Evolutionary conservation across 495 filamentous ascomycete genomes (phyloP).

Genomic region (Aspergillus carlsbadensis): DNA sequence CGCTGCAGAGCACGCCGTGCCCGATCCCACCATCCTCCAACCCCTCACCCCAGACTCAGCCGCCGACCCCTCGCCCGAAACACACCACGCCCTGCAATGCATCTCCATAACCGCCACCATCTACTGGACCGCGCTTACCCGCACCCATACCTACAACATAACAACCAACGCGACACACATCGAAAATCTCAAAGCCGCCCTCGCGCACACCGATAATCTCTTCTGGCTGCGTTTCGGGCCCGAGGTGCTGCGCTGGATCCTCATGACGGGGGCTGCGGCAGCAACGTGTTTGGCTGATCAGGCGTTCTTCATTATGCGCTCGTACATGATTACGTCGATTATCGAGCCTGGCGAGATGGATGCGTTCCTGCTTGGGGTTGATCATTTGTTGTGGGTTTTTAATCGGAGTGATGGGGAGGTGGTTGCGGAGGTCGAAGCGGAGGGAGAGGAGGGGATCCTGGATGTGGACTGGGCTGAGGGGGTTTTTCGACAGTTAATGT

Average conservation of each 20-base stretch:
- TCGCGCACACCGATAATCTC: not conserved
- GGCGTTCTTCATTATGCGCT: not conserved
- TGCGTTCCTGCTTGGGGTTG: not conserved
- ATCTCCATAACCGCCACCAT: not conserved
- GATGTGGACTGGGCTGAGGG: too few relatives aligned
- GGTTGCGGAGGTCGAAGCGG: too few relatives aligned
- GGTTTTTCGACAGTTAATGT: too few relatives aligned
- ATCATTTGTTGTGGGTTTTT: not conserved
- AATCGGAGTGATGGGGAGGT: not conserved
- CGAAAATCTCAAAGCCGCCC: not conserved
- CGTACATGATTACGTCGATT: not conserved
- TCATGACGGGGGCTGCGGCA: not conserved
- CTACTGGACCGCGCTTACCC: not conserved
- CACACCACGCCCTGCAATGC: not conserved
- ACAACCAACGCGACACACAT: not conserved
- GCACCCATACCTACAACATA: not conserved
- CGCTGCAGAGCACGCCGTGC: not conserved
- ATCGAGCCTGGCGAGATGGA: not conserved
- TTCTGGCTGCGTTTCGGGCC: not conserved
- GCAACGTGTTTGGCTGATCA: not conserved
- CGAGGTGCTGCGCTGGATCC: not conserved
- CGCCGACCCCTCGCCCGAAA: not conserved
- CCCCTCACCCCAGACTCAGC: not conserved
- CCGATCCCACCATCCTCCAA: not conserved
- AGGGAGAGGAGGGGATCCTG: too few relatives aligned